A percentile compares a stretch with the other conserved stretches of the same genome.
Conservation (phyloP, 805 yeast genomes). For the Pichia paraexigua region DNA sequence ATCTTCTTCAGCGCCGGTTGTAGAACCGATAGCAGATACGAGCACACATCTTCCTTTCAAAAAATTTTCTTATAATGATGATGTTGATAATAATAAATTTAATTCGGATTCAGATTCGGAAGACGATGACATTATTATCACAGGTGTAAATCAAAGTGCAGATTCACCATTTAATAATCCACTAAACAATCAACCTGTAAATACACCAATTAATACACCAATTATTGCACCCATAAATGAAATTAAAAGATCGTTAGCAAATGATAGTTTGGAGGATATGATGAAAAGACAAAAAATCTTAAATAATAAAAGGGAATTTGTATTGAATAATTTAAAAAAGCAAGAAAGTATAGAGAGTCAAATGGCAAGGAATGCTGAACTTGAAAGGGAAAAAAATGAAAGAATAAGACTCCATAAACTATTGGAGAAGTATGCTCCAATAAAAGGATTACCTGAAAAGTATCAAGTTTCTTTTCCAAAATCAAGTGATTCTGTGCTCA, state of each 20-base stretch:
- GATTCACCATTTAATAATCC: not conserved
- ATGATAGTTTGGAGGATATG: not conserved
- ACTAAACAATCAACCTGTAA: not conserved
- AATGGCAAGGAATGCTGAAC: not conserved
- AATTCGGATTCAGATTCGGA: conserved; percentile 1
- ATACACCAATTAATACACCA: not conserved
- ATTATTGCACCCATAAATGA: not conserved
- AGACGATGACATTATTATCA: conserved; percentile 8
- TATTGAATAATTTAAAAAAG: conserved; percentile 3
- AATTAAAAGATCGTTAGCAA: not conserved
- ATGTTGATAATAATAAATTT: not conserved
- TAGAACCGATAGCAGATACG: not conserved
- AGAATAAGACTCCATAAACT: conserved; percentile 2
- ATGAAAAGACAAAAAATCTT: conserved; percentile 6
- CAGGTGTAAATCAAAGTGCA: not conserved
- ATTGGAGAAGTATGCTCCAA: conserved; percentile 4
- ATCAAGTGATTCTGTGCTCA: not conserved
- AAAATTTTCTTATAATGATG: conserved; percentile 5
- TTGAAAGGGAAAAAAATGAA: not conserved
- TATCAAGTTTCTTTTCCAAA: conserved; percentile 10
- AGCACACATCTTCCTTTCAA: not conserved
- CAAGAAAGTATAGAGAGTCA: not conserved
- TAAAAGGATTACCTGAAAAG: conserved; percentile 11
- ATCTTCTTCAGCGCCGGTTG: not conserved
- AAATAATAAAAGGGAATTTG: conserved; percentile 2